Conservation (phyloP, 108 stramenopile species). For the Seminavis robusta region DNA sequence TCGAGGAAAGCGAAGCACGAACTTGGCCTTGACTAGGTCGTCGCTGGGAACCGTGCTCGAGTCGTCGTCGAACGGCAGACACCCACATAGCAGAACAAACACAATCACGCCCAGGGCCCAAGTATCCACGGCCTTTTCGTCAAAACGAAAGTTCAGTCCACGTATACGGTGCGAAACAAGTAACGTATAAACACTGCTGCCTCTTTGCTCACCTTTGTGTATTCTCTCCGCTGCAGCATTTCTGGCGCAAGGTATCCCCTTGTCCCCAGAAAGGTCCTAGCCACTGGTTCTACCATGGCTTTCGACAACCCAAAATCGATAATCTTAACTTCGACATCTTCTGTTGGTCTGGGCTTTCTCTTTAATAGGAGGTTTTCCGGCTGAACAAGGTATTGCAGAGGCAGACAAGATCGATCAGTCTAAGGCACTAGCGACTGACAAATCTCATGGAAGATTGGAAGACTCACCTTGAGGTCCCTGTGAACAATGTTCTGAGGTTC, state of each 20-base stretch:
- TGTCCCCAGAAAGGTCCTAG: slow-evolving; percentile 90
- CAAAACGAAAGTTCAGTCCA: no score
- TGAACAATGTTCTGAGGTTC: slow-evolving; percentile 96
- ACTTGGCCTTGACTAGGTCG: slow-evolving; percentile 71
- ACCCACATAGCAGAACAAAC: slow-evolving; percentile 92
- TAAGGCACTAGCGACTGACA: background rate
- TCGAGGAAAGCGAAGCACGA: slow-evolving; percentile 88
- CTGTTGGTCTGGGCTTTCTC: slow-evolving; percentile 17
- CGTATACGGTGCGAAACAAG: no score
- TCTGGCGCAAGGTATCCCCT: slow-evolving; percentile 96
- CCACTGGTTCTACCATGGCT: slow-evolving; percentile 75
- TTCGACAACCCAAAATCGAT: slow-evolving; percentile 90
- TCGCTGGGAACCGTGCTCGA: slow-evolving; percentile 71
- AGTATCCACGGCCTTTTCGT: slow-evolving; percentile 85
- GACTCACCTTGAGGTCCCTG: slow-evolving; percentile 92
- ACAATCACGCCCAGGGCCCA: slow-evolving; percentile 94
- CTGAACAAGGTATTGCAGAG: background rate
- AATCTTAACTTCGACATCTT: slow-evolving; percentile 88
- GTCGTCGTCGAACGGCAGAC: slow-evolving; percentile 98
- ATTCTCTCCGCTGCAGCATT: slow-evolving; percentile 93
- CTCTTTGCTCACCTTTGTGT: no score
- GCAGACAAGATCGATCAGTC: background rate
- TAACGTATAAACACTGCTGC: no score
- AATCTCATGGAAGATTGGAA: slow-evolving; percentile 10
- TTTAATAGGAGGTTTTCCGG: slow-evolving; percentile 25